Base-by-base conservation (phyloP, 345 rosid species). In the Eucalyptus pumila region DNA sequence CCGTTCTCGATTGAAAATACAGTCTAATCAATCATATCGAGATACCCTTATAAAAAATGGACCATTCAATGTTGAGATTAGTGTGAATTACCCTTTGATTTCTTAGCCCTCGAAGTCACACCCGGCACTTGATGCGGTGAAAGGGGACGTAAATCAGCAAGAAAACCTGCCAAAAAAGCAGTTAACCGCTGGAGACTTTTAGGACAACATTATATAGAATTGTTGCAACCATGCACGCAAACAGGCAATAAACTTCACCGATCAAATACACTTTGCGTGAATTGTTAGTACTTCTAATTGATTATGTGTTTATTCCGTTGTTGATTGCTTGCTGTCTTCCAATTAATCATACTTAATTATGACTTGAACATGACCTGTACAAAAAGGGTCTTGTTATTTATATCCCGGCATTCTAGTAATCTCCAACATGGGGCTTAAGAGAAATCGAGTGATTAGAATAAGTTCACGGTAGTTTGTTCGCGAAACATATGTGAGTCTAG, bases 391-490 rank as follows among this genome's bases (percentile, higher is more conserved):
- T 19, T 37, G 27, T 21, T 21, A 47, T 37, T 76, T 76, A 76
- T 19, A 76, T 76, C 4, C 3, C 9, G 21, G 2, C 83, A 0
- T 37, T 17, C 1, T 13, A 7, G 2, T 72, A 17, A 37, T 76
- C 26, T 34, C 4, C 8, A 34, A 9, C 81, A 17, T 0, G 13
- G 6, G 0, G 3, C 0, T 32, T 52, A 21, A 52, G 26, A 52
- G 11, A 5, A 21, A 21, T 0, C 10, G 26, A 52, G 58, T 52
- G 58, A 52, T 52, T 52, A 21, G 5, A 52, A 52, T 52, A 52
- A 52, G 58, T 8, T 52, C 26, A 52, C 5, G 2, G 5, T 52
- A 52, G 58, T 52, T 52, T 52, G 58, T 21, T 52, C 0, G 26
- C 1, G 24, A 52, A 19, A 52, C 58, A 52, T 52, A 52, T 5